These are phyloP conservation scores for Leptographium flavum DNA, from an alignment of 2,329 filamentous ascomycete genomes.

Conservation along the genomic window DNA sequence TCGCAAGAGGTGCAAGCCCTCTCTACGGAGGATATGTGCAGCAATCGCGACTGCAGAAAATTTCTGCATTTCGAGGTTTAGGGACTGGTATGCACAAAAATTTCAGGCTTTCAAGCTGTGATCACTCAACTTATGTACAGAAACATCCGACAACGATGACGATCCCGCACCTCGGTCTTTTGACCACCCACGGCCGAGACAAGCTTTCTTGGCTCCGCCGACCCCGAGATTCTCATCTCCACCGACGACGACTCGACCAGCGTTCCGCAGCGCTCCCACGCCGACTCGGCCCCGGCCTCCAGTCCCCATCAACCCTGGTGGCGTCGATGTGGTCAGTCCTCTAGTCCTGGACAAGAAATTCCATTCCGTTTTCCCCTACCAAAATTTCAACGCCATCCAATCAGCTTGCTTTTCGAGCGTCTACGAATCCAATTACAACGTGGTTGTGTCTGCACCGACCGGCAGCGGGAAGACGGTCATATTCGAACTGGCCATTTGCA, in stretches of 20 bases:
- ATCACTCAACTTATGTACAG: too few relatives aligned
- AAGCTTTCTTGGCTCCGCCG: neutral
- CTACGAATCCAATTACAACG: slow-evolving; percentile 56
- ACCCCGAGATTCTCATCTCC: neutral
- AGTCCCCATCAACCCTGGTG: neutral
- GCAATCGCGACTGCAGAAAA: neutral
- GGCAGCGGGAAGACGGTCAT: slow-evolving; percentile 76
- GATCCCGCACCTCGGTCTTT: neutral
- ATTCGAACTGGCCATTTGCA: slow-evolving; percentile 70
- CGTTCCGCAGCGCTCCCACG: too few relatives aligned
- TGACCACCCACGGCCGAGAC: neutral
- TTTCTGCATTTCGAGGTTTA: neutral
- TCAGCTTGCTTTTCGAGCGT: slow-evolving; percentile 60
- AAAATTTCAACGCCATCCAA: slow-evolving; percentile 68
- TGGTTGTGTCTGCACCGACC: slow-evolving; percentile 69
- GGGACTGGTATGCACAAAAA: too few relatives aligned
- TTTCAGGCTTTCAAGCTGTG: too few relatives aligned
- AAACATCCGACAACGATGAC: neutral
- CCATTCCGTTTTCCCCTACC: slow-evolving; percentile 55
- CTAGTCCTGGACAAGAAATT: slow-evolving; percentile 50
- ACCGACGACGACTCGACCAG: too few relatives aligned
- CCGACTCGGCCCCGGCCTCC: neutral
- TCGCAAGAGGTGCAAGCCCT: neutral
- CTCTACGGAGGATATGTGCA: neutral
- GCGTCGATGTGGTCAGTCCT: slow-evolving; percentile 20